Conservation (phyloP, 345 rosid species). For the Rhodamnia argentea region DNA sequence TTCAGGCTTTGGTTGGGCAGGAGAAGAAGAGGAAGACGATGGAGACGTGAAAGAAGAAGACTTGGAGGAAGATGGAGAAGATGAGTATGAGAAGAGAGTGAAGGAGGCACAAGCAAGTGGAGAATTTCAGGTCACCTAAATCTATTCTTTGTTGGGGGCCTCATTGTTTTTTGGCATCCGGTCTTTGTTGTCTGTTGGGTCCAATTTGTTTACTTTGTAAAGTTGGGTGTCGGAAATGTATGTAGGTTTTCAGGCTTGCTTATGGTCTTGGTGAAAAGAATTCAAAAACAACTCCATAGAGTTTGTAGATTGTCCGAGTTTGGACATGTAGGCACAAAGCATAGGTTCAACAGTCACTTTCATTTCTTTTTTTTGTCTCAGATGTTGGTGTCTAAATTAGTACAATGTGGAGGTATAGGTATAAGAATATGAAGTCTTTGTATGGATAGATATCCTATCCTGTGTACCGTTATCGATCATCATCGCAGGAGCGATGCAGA, state of each 20-base stretch:
- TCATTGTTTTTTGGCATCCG: background rate
- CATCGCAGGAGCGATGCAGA: background rate
- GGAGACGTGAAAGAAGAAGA: constrained; percentile 3
- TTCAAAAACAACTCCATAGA: background rate
- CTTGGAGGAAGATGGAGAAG: constrained; percentile 10
- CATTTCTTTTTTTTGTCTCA: background rate
- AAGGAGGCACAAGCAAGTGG: constrained; percentile 13
- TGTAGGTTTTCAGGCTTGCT: background rate
- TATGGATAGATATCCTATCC: background rate
- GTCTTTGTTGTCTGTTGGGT: background rate
- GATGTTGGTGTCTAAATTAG: background rate
- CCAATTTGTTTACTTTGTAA: background rate
- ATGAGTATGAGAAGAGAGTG: constrained; percentile 25
- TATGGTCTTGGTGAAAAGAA: background rate
- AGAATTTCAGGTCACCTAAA: constrained; percentile 6
- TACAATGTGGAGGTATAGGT: background rate
- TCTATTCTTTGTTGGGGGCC: background rate
- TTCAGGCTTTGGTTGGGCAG: constrained; percentile 16
- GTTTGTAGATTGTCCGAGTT: background rate
- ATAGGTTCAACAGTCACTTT: background rate
- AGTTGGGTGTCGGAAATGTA: background rate
- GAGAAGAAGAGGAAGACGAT: constrained; percentile 1
- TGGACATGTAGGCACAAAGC: background rate
- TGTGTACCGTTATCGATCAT: background rate
- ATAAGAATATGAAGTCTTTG: background rate